Conservation (phyloP, 768 basidiomycete species). For the Hydnum rufescens region DNA sequence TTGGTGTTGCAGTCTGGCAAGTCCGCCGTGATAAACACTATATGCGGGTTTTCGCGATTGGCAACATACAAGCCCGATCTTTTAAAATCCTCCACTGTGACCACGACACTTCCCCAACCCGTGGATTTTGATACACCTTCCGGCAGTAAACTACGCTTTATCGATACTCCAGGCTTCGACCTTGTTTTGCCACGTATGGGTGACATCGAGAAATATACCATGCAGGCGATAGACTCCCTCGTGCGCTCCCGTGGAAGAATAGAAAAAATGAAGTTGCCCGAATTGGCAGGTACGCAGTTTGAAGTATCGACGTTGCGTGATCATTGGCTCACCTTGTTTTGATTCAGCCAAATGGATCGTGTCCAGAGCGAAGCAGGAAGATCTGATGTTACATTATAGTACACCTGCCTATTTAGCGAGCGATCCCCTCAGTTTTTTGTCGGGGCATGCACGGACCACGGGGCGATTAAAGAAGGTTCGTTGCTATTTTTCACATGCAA, state of each 20-base stretch:
- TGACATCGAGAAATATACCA: conserved; percentile 20
- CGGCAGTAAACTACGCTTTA: conserved; percentile 37
- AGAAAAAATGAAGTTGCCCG: conserved; percentile 59
- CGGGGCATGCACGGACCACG: conserved; percentile 52
- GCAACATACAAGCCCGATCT: conserved; percentile 37
- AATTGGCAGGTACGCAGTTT: no score
- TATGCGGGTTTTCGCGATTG: conserved; percentile 31
- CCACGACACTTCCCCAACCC: conserved; percentile 57
- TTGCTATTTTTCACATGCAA: no score
- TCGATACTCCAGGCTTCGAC: conserved; percentile 79
- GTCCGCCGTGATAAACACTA: conserved; percentile 66
- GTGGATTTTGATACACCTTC: no score
- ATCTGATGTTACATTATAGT: conserved; percentile 77
- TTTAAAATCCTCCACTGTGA: conserved; percentile 35
- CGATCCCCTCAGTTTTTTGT: conserved; percentile 52
- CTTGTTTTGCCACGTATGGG: conserved; percentile 22
- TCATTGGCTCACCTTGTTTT: background rate
- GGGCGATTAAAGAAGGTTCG: conserved; percentile 72
- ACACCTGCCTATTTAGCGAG: conserved; percentile 58
- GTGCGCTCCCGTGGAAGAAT: conserved; percentile 61
- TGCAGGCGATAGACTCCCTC: conserved; percentile 51
- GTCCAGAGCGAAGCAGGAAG: conserved; percentile 45
- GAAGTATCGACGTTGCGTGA: no score
- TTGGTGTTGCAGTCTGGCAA: conserved; percentile 43
- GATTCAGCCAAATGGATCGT: conserved; percentile 46